Conservation (phyloP, 2,329 filamentous ascomycete genomes). For the Fusarium transvaalense region DNA sequence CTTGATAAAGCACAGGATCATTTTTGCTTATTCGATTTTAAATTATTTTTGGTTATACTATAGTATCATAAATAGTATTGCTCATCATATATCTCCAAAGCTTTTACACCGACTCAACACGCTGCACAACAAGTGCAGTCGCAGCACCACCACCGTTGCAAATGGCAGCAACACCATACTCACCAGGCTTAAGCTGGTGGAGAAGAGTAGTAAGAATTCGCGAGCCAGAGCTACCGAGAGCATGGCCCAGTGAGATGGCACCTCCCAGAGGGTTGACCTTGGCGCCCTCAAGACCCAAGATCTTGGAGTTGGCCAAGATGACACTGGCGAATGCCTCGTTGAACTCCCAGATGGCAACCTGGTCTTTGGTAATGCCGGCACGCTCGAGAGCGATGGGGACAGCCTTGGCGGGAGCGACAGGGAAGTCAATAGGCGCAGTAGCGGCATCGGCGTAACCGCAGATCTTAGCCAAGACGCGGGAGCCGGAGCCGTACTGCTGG, state of each 20-base stretch:
- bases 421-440: slow-evolving; percentile 92
- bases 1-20: fast-evolving
- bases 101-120: slow-evolving; percentile 70
- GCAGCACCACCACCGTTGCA: slow-evolving; percentile 97
- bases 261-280: slow-evolving; percentile 90
- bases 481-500: slow-evolving; percentile 80
- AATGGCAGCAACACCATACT: slow-evolving; percentile 96
- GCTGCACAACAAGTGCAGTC: slow-evolving; percentile 91
- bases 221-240: slow-evolving; percentile 91
- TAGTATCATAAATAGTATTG: slow-evolving; percentile 1
- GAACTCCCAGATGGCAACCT: slow-evolving; percentile 97
- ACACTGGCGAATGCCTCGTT: slow-evolving; percentile 98
- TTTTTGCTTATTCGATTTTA: neutral
- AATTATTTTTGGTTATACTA: slow-evolving; percentile 8
- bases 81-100: neutral
- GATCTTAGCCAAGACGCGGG: slow-evolving; percentile 87
- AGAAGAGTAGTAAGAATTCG: slow-evolving; percentile 90
- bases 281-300: slow-evolving; percentile 82
- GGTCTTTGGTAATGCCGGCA: slow-evolving; percentile 89
- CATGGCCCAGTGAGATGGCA: slow-evolving; percentile 92
- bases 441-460: slow-evolving; percentile 90
- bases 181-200: slow-evolving; percentile 89
- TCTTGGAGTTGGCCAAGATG: slow-evolving; percentile 95
- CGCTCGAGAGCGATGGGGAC: slow-evolving; percentile 90
- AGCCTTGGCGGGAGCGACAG: slow-evolving; percentile 89